Conservation (phyloP, 129 eudicot genomes). For the Tagetes erecta region DNA sequence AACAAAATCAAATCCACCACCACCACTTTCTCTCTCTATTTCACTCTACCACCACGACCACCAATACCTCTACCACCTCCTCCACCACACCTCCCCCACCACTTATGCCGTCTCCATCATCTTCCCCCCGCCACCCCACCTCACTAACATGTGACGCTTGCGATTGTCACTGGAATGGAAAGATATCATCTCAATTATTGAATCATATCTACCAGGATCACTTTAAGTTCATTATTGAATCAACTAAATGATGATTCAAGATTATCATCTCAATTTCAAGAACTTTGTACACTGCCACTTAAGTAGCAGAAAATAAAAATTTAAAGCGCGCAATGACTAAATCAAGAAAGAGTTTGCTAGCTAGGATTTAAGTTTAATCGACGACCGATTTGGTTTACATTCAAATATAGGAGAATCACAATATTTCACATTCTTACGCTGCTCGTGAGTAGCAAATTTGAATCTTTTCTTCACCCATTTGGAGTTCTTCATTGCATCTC, state of each 20-base stretch:
- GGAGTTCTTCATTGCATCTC: constrained; percentile 30
- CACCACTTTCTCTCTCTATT: too few species aligned
- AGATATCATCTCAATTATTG: too few species aligned
- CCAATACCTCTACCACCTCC: too few species aligned
- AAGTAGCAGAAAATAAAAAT: not conserved
- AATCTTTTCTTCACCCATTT: constrained; percentile 33
- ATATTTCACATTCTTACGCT: constrained; percentile 7
- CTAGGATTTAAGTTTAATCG: constrained; percentile 34
- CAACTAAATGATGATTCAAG: not conserved
- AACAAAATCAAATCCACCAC: too few species aligned
- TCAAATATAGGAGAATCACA: constrained; percentile 51
- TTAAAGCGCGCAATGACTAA: not conserved
- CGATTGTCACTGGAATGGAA: too few species aligned
- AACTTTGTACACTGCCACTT: constrained; percentile 20
- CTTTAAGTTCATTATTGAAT: not conserved
- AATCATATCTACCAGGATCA: too few species aligned
- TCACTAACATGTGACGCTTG: too few species aligned
- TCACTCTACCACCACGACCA: too few species aligned
- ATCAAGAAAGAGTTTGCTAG: constrained; percentile 14
- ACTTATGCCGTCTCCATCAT: too few species aligned
- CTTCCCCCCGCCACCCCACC: too few species aligned
- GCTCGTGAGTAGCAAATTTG: constrained; percentile 16
- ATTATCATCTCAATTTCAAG: not conserved
- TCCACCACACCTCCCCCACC: too few species aligned
- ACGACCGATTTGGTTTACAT: constrained; percentile 34